Evolutionary conservation across 805 yeast species (phyloP), one percentile per base, ranked within the genome.

Genomic region (Starmerella geochares): DNA sequence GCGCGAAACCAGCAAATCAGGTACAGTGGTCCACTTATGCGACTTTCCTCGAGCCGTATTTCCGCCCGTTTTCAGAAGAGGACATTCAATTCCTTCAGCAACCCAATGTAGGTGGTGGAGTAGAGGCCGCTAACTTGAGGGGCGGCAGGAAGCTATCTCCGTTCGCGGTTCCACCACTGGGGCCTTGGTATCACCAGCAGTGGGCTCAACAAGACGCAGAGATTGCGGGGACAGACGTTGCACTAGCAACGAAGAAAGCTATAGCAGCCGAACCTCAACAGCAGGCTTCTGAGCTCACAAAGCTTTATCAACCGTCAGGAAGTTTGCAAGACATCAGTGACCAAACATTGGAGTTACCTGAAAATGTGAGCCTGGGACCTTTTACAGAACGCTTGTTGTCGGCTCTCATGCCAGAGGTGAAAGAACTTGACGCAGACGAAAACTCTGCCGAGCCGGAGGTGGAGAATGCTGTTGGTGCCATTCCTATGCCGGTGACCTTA

Each of bases 301-400:
- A 43, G 31, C 47, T 24, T 24, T 57, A 48, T 43, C 40, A 37
- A 16, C 58, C 62, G 4, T 16, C 19, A 5, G 60, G 61, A 7
- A 27, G 49, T 5, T 3, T 51, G 4, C 29, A 35, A 17, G 57
- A 56, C 10, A 7, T 59, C 21, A 49, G 31, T 19, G 60, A 58
- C 35, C 49, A 46, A 11, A 41, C 27, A 1, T 65, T 88, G 49
- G 90, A 84, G 23, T 11, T 37, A 8, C 10, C 24, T 31, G 19
- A 55, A 73, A 81, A 0, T 90, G 84, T 90, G 1, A 81, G 94
- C 0, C 82, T 95, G 63, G 98, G 98, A 0, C 97, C 98, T 1
- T 71, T 90, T 31, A 81, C 94, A 0, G 80, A 88, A 21, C 74
- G 98, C 51, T 70, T 90, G 40, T 64, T 90, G 47, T 77, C 95